Percentiles rank a stretch among this genome's conserved stretches.
Conservation (phyloP, 352 stramenopile species). For the Pythium phragmitis region DNA sequence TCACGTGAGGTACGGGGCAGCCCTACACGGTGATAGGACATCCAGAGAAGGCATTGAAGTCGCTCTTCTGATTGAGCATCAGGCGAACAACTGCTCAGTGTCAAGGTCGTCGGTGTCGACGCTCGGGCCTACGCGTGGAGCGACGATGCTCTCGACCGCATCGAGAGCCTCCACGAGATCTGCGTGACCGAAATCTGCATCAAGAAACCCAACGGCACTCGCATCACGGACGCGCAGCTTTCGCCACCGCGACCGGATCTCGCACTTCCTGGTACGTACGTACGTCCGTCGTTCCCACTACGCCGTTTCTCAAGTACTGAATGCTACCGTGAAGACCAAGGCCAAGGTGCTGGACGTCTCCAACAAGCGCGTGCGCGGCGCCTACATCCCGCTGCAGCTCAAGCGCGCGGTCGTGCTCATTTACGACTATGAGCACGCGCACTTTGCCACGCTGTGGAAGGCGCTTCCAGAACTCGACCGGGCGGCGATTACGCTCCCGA, state of each 20-base stretch:
- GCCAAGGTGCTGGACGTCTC: not conserved
- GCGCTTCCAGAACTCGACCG: not conserved
- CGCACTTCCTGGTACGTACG: constrained; percentile 3
- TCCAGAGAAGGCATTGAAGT: not conserved
- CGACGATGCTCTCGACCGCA: constrained; percentile 4
- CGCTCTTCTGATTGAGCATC: not conserved
- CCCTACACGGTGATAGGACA: no score
- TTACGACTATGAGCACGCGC: not conserved
- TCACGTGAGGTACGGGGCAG: not conserved
- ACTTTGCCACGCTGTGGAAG: not conserved
- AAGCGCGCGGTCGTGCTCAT: not conserved
- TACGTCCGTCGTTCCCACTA: no score
- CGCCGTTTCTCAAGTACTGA: not conserved
- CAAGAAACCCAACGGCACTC: constrained; percentile 12
- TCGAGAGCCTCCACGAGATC: constrained; percentile 12
- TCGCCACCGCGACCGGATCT: constrained; percentile 3
- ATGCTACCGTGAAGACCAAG: not conserved
- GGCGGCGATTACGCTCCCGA: not conserved
- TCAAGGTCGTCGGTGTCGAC: constrained; percentile 11
- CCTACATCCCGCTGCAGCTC: not conserved
- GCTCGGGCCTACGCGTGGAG: constrained; percentile 1
- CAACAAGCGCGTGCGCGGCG: not conserved
- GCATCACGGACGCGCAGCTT: constrained; percentile 8
- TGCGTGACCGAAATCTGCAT: constrained; percentile 9
- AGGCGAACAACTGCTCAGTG: constrained; percentile 7